Evolutionary conservation across 2,329 filamentous ascomycete species (phyloP), one percentile per base, ranked within the genome.

Genomic region (Fusarium sp.): DNA sequence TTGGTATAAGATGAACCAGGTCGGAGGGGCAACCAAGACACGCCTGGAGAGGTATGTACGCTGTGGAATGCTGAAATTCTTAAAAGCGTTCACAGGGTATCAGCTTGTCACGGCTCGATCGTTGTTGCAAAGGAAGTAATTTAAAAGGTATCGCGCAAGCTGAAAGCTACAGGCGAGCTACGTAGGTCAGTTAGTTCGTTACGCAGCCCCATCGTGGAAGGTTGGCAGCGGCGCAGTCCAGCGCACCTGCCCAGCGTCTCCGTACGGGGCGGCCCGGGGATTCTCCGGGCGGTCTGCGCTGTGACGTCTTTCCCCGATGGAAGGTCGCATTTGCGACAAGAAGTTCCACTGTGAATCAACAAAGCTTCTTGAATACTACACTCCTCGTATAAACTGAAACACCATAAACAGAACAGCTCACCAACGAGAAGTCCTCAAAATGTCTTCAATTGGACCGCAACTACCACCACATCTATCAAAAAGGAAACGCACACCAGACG

Each of bases 381-480:
- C 50, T 44, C 58, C 66, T 62, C 26, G 34, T 44, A 46, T 62
- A 45, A 25, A 48, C 42, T 59, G 48, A 58, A 51, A 61, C 60
- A 50, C 49, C 45, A 7, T 30, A 49, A 41, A 42, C n/a, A 61
- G 31, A 26, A 23, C 39, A 16, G 10, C 6, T 16, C 37, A 44
- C 34, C 26, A 30, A 21, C 23, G 19, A 54, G 25, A 62, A 46
- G 34, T 52, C 46, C 28, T 25, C 82, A 74, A 41, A 25, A 93
- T 93, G 90, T 82, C 89, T 52, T 89, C 88, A 34, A 89, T 93
- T 75, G 91, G 91, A 7, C 91, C 92, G 16, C 84, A 89, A 64
- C 79, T 94, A 25, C 91, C 92, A 14, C 85, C 91, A 7, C 88
- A 92, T 66, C 84, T 91, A 43, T 76, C 87, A 34, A 90, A 90